Base-by-base conservation (phyloP, 2,329 filamentous ascomycete species). In the Beauveria varroae region DNA sequence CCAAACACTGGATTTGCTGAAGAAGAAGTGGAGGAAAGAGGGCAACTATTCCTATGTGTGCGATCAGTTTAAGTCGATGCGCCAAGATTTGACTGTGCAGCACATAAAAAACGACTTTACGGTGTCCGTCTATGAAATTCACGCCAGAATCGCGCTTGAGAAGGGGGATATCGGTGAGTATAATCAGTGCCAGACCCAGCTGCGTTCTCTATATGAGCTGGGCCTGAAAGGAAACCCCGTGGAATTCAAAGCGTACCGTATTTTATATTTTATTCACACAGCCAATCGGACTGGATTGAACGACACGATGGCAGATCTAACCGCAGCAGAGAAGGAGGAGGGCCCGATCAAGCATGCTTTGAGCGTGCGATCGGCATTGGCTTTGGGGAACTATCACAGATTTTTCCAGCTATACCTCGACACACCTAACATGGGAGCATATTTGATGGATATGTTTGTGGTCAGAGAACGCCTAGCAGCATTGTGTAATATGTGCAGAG, bases 151-250 rank as follows among this genome's bases (percentile, higher is more conserved):
- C 77, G 95, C 95, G 67, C 82, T 99, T 76, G 93, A 99, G 78
- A 97, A 96, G 84, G 92, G 90, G 78, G 95, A 99, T 81, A 86
- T 98, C 81, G 93, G 95, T 99, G 95, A 99, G 95, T 99, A 99
- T 95, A 99, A 99, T 81, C 95, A 99, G 84, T 99, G 95, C 78
- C 95, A 99, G 81, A 98, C 95, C 71, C 95, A 99, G 79, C 82
- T 99, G 73, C 91, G 91, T 76, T 91, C 89, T 67, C 81, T 99
- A 70, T 98, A 99, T 78, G 85, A 86, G 74, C 85, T 91, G 78
- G 89, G 90, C 67, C 80, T 96, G 73, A 91, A 91, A 72, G 95
- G 93, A 70, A 92, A 93, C 75, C 86, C 90, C 72, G 87, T 90
- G 78, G 95, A 99, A 77, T 99, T 99, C 79, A 95, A 95, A 85